phyloP scores from a whole-genome alignment of 1,284 basidiomycete species.

The Pulveroboletus sp. region DNA sequence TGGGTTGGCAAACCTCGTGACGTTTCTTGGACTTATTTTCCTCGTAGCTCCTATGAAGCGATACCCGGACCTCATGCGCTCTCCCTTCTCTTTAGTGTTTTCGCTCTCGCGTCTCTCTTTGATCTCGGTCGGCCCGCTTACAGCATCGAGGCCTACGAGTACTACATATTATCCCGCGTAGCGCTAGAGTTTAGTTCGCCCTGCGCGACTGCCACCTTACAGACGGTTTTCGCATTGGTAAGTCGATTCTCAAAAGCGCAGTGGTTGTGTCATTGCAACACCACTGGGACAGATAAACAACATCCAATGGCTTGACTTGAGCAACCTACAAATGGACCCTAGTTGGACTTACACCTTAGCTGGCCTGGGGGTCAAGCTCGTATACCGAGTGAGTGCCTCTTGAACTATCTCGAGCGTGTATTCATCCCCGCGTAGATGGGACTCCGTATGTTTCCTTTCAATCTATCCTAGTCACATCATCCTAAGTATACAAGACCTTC shows the following conservation, averaged over 20 bases:
- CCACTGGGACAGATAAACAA: conserved; percentile 50
- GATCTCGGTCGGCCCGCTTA: conserved; percentile 47
- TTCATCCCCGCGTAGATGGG: conserved; percentile 52
- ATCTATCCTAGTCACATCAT: not conserved
- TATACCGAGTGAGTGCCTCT: conserved; percentile 49
- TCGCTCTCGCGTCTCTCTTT: conserved; percentile 52
- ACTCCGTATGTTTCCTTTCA: conserved; percentile 49
- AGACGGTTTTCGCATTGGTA: conserved; percentile 55
- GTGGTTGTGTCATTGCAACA: not conserved
- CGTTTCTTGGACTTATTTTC: conserved; percentile 6
- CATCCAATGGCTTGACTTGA: conserved; percentile 58
- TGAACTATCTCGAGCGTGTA: not conserved
- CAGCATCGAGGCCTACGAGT: conserved; percentile 55
- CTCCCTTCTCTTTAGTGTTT: conserved; percentile 56
- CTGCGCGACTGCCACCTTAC: conserved; percentile 49
- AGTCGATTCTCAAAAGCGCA: conserved; percentile 20
- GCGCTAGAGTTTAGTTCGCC: conserved; percentile 50
- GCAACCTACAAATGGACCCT: conserved; percentile 50
- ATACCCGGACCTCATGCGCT: conserved; percentile 46
- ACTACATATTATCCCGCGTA: conserved; percentile 55
- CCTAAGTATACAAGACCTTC: conserved; percentile 50
- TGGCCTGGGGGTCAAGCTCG: conserved; percentile 59
- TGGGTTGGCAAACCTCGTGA: conserved; percentile 30
- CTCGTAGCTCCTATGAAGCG: conserved; percentile 37
- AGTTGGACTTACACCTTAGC: conserved; percentile 55